These are phyloP conservation scores for Scleroderma citrinum DNA, from an alignment of 768 basidiomycete species.

Conservation along the genomic window DNA sequence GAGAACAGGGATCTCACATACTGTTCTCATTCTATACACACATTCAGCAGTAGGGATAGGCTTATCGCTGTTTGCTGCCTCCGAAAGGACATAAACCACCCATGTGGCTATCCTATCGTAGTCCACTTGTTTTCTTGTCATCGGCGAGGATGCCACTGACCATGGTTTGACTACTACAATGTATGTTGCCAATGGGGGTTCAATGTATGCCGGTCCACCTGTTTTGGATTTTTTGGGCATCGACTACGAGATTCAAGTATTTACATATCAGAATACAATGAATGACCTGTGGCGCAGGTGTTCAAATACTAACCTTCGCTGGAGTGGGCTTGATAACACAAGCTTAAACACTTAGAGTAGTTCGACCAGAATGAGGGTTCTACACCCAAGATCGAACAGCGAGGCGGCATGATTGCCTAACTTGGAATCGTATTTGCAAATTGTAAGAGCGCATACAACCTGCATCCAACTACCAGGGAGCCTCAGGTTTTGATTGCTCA, in stretches of 20 bases:
- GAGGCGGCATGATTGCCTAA: too few species aligned
- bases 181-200: constrained; percentile 15
- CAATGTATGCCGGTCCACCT: constrained; percentile 22
- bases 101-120: constrained; percentile 21
- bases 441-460: too few species aligned
- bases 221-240: constrained; percentile 19
- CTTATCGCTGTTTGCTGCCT: constrained; percentile 7
- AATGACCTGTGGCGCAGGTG: too few species aligned
- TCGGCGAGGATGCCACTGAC: constrained; percentile 8
- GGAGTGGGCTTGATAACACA: too few species aligned
- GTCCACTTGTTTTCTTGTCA: constrained; percentile 10
- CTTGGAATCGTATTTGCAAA: too few species aligned
- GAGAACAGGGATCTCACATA: constrained; percentile 21
- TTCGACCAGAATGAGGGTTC: too few species aligned
- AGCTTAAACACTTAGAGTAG: too few species aligned
- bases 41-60: constrained; percentile 14
- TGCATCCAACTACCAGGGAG: too few species aligned
- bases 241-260: neutral
- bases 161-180: constrained; percentile 23
- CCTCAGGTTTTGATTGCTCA: too few species aligned
- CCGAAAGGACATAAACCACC: constrained; percentile 17
- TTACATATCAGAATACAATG: too few species aligned
- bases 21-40: constrained; percentile 25
- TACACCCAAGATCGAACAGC: too few species aligned
- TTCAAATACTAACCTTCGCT: too few species aligned